Percentiles rank a stretch among this genome's conserved stretches.
These are phyloP conservation scores for Penicillium hordei DNA, from an alignment of 2,329 filamentous ascomycete species.

Conservation along the genomic window DNA sequence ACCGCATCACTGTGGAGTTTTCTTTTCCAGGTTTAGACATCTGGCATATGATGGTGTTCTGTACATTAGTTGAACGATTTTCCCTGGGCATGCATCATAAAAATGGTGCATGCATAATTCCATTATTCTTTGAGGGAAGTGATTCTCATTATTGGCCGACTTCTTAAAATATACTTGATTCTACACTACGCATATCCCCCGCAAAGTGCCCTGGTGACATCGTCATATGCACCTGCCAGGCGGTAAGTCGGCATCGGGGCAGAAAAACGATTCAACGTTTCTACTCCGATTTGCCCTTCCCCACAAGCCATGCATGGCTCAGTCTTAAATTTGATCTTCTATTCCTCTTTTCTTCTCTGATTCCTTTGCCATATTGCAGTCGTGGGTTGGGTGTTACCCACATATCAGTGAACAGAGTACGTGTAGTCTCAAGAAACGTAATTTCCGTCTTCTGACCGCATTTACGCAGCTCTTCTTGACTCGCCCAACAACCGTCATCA, in stretches of 20 bases:
- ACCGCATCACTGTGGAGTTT: slow-evolving; percentile 28
- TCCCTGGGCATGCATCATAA: slow-evolving; percentile 11
- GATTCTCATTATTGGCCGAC: neutral
- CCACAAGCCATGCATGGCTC: slow-evolving; percentile 12
- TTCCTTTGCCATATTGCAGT: neutral
- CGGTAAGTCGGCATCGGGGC: slow-evolving; percentile 28
- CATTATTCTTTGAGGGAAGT: slow-evolving; percentile 7
- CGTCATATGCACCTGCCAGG: slow-evolving; percentile 24
- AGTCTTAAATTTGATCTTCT: slow-evolving; percentile 5
- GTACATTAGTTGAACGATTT: slow-evolving; percentile 38
- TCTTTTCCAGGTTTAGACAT: slow-evolving; percentile 23
- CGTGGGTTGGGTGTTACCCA: slow-evolving; percentile 2
- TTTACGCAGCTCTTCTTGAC: slow-evolving; percentile 3
- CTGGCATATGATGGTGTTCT: slow-evolving; percentile 35
- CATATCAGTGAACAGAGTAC: neutral
- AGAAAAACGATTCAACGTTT: slow-evolving; percentile 24
- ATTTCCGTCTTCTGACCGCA: slow-evolving; percentile 3
- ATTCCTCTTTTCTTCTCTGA: neutral
- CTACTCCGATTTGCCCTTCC: slow-evolving; percentile 15
- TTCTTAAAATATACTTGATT: neutral
- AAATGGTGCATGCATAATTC: slow-evolving; percentile 17
- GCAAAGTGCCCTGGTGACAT: slow-evolving; percentile 14
- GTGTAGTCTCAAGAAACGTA: neutral
- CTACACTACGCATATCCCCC: neutral
- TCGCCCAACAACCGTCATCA: slow-evolving; percentile 37